Evolutionary conservation across 148 eudicot species (phyloP), one percentile per base, ranked within the genome.

Genomic region (Vaccinium macrocarpon): DNA sequence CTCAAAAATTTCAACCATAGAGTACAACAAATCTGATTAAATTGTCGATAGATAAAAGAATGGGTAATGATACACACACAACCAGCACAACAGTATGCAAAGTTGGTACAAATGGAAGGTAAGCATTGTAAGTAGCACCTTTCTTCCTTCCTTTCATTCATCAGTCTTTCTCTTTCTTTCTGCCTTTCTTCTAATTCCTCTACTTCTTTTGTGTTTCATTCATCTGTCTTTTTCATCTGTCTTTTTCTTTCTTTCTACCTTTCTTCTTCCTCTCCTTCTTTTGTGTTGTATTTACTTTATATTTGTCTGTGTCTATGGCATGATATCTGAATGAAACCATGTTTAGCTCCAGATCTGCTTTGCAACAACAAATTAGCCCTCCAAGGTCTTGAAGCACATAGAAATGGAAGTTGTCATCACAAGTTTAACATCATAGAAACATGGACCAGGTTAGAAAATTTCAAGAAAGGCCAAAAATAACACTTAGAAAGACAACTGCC

Each of bases 301-400:
- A 19, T 3, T 11, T 23, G 19, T 64, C 51, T 81, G 19, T 66
- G 48, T 46, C 57, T 15, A 15, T 81, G 42, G 29, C n/a, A 16
- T 16, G 27, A 51, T 29, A 50, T 70, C 14, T 68, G 23, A 50
- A 27, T 29, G 62, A 27, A 51, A 51, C 61, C 52, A 29, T 68
- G 48, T 50, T 21, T 29, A 50, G 57, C 84, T 68, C 61, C n/a
- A 49, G n/a, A 68, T 68, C 42, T 49, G 75, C 82, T 23, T 56
- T 46, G 55, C 75, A 64, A 59, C 83, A 81, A 18, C 77, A 70
- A 70, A 21, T 68, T 82, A 25, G 84, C 29, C 42, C 62, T 27
- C 77, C 59, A 82, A 70, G 62, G 25, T 35, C 38, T 64, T 82
- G 77, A 68, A 81, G 61, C 62, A 82, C 38, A 51, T 51, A 12